These are phyloP conservation scores for Colletotrichum euphorbiae DNA, from an alignment of 2,329 filamentous ascomycete species.

Conservation along the genomic window DNA sequence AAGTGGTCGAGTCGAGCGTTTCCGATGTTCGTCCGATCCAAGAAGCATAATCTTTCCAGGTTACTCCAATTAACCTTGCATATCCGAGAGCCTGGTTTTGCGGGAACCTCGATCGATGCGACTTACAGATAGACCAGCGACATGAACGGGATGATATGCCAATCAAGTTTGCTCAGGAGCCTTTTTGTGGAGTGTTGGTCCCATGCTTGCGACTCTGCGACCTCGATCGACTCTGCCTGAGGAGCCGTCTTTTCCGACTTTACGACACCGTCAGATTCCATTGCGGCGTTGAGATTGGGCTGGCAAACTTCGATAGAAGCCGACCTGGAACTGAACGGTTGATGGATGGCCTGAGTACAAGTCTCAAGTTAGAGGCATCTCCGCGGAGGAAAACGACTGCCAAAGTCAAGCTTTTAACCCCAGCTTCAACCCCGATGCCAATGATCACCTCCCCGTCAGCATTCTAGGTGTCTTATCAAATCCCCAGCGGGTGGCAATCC, in stretches of 20 bases:
- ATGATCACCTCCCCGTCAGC: conserved; percentile 16
- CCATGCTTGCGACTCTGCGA: conserved; percentile 42
- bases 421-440: conserved; percentile 1
- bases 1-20: conserved; percentile 39
- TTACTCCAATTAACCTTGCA: conserved; percentile 48
- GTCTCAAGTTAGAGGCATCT: background rate
- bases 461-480: conserved; percentile 23
- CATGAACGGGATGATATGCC: conserved; percentile 65
- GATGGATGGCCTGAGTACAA: background rate
- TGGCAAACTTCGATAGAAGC: background rate
- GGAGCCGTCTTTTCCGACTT: conserved; percentile 28
- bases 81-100: conserved; percentile 37
- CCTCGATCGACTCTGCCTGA: conserved; percentile 22
- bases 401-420: conserved; percentile 34
- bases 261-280: conserved; percentile 2
- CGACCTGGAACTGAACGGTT: no score
- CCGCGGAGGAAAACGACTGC: conserved; percentile 7
- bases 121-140: conserved; percentile 62
- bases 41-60: conserved; percentile 49
- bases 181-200: conserved; percentile 48
- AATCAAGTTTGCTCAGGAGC: conserved; percentile 61
- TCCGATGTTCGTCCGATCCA: conserved; percentile 40
- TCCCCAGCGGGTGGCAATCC: conserved; percentile 14
- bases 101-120: background rate
- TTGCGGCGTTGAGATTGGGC: background rate